A percentile compares a stretch with the other conserved stretches of the same genome.
These are phyloP conservation scores for Kurtzmaniella quercitrusa DNA, from an alignment of 1,139 yeast genomes.

Conservation along the genomic window DNA sequence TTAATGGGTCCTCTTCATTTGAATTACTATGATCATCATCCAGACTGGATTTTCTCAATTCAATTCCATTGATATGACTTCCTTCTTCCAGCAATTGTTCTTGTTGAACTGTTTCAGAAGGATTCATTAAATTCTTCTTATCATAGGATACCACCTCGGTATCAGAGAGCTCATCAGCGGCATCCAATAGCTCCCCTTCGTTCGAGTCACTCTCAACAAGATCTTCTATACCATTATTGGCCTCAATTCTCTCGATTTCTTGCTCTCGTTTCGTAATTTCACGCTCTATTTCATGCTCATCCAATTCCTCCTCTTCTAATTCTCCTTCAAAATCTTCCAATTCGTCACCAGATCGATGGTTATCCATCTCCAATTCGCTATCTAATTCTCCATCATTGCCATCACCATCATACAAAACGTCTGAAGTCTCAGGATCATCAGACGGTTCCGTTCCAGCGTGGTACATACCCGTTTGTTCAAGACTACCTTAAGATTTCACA, in stretches of 20 bases:
- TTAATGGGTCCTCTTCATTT: no score
- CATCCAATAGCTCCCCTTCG: conserved; percentile 4
- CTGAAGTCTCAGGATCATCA: not conserved
- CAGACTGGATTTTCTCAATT: no score
- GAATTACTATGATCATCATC: no score
- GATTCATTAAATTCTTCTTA: not conserved
- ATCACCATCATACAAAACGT: not conserved
- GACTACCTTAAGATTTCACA: no score
- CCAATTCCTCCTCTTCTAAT: conserved; percentile 2
- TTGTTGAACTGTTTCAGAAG: no score
- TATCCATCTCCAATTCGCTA: conserved; percentile 1
- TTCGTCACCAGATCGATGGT: not conserved
- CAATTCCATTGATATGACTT: no score
- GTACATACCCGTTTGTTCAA: not conserved
- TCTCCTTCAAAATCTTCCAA: conserved; percentile 5
- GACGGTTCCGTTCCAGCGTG: not conserved
- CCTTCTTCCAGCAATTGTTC: not conserved
- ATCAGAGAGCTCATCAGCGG: conserved; percentile 1
- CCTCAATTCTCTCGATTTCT: not conserved
- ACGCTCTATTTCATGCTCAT: not conserved
- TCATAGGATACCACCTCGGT: not conserved
- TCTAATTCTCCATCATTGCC: conserved; percentile 1
- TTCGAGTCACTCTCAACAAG: not conserved
- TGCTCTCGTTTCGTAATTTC: not conserved
- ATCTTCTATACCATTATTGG: not conserved